phyloP scores from a whole-genome alignment of 345 rosid genomes.

The Ceriops decandra region DNA sequence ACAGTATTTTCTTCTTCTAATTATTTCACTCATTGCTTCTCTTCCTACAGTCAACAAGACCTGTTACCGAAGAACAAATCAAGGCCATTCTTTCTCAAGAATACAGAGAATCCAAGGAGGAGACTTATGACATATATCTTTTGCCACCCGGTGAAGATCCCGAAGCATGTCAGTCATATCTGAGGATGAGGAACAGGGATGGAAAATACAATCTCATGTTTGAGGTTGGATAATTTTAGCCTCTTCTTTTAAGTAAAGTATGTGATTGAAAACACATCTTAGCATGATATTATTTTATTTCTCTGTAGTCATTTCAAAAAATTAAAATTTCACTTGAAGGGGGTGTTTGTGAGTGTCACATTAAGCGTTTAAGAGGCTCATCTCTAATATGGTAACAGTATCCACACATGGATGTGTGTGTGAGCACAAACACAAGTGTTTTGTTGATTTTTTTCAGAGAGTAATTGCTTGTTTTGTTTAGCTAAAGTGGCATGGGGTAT shows the following conservation, averaged over 20 bases:
- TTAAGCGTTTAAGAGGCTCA: too few species aligned
- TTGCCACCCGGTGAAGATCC: slow-evolving; percentile 99
- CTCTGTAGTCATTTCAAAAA: not conserved
- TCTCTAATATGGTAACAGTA: too few species aligned
- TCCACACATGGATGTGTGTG: too few species aligned
- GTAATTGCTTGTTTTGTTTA: too few species aligned
- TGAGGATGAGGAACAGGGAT: slow-evolving; percentile 98
- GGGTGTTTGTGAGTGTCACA: too few species aligned
- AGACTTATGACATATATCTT: slow-evolving; percentile 97
- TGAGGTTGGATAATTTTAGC: slow-evolving; percentile 57
- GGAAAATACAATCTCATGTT: slow-evolving; percentile 99
- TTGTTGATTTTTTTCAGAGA: too few species aligned
- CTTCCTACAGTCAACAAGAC: slow-evolving; percentile 60
- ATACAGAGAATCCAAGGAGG: slow-evolving; percentile 66
- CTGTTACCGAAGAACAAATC: slow-evolving; percentile 67
- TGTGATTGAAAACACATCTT: slow-evolving; percentile 3
- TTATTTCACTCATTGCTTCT: slow-evolving; percentile 21
- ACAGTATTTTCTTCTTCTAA: slow-evolving; percentile 8
- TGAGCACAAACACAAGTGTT: too few species aligned
- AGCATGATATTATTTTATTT: not conserved
- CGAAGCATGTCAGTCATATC: slow-evolving; percentile 97
- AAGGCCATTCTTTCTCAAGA: slow-evolving; percentile 62
- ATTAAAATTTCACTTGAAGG: not conserved
- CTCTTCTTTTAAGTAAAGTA: slow-evolving; percentile 11
- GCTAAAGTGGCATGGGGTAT: too few species aligned